Percentiles rank a stretch among this genome's conserved stretches.
These are phyloP conservation scores for Paecilomyces dactylethromorphus DNA, from an alignment of 2,329 filamentous ascomycete genomes.

Conservation along the genomic window DNA sequence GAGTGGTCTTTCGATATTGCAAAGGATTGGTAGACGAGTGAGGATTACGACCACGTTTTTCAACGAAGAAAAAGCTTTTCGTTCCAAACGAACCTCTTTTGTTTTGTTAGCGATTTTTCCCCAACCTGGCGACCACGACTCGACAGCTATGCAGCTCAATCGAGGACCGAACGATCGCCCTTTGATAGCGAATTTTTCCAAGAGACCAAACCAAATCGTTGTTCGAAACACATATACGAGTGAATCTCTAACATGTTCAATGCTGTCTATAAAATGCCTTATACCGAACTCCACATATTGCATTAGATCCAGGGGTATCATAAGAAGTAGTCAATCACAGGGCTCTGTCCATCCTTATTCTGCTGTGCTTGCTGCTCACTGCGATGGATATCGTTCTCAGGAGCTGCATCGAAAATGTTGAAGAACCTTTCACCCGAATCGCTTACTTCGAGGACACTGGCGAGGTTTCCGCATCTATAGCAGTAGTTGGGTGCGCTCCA, in stretches of 20 bases:
- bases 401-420: conserved; percentile 95
- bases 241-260: conserved; percentile 7
- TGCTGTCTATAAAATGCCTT: conserved; percentile 20
- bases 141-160: not conserved
- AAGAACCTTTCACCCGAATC: conserved; percentile 90
- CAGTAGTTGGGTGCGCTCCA: conserved; percentile 98
- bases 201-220: not conserved
- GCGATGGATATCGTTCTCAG: conserved; percentile 83
- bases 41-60: not conserved
- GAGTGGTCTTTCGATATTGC: conserved; percentile 95
- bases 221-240: conserved; percentile 2
- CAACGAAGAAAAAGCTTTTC: not conserved
- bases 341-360: conserved; percentile 63
- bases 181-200: not conserved
- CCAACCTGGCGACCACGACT: not conserved
- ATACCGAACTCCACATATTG: conserved; percentile 20
- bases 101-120: not conserved
- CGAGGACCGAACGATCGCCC: not conserved
- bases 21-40: conserved; percentile 50
- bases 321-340: conserved; percentile 65
- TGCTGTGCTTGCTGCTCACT: conserved; percentile 68
- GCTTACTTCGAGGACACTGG: conserved; percentile 92
- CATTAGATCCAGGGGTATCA: conserved; percentile 37
- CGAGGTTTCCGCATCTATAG: conserved; percentile 94
- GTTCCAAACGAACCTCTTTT: not conserved